Evolutionary conservation across 2,329 filamentous ascomycete species (phyloP).

Genomic region (Plenodomus biglobosus): DNA sequence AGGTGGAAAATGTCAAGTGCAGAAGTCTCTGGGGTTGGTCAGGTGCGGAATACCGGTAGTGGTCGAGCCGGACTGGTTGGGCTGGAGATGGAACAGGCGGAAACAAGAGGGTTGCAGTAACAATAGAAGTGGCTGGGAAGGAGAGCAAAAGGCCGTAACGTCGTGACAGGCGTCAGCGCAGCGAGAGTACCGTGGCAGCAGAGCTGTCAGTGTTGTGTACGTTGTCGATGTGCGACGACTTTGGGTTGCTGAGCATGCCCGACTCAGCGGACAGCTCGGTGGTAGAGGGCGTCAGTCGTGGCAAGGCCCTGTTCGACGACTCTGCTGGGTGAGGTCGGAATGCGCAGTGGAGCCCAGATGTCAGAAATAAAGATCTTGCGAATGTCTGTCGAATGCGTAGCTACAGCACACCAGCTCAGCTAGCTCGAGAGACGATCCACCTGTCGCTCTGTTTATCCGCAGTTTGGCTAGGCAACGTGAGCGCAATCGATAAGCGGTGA

Average conservation of each 20-base stretch:
- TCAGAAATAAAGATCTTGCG: conserved; percentile 13
- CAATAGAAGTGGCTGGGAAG: conserved; percentile 2
- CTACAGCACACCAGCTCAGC: conserved; percentile 20
- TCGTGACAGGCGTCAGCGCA: conserved; percentile 32
- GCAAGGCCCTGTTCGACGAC: conserved; percentile 21
- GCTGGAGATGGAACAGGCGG: conserved; percentile 9
- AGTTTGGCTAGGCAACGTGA: conserved; percentile 27
- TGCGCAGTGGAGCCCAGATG: conserved; percentile 12
- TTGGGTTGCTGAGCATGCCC: conserved; percentile 33
- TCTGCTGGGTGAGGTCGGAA: not conserved
- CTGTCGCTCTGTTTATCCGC: conserved; percentile 20
- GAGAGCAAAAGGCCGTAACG: conserved; percentile 29
- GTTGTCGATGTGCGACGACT: conserved; percentile 23
- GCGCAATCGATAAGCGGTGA: conserved; percentile 26
- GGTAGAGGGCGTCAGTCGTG: conserved; percentile 28
- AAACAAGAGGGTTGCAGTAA: conserved; percentile 7
- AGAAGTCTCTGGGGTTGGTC: conserved; percentile 5
- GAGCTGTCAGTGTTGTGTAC: conserved; percentile 20
- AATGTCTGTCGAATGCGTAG: conserved; percentile 21
- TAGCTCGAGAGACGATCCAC: conserved; percentile 24
- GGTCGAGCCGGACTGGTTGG: conserved; percentile 5
- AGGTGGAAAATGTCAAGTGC: not conserved
- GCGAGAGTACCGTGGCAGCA: conserved; percentile 8
- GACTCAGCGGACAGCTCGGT: conserved; percentile 36
- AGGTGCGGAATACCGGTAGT: conserved; percentile 8